Evolutionary conservation across 352 stramenopile species (phyloP).

Genomic region (Hyphochytrium catenoides): DNA sequence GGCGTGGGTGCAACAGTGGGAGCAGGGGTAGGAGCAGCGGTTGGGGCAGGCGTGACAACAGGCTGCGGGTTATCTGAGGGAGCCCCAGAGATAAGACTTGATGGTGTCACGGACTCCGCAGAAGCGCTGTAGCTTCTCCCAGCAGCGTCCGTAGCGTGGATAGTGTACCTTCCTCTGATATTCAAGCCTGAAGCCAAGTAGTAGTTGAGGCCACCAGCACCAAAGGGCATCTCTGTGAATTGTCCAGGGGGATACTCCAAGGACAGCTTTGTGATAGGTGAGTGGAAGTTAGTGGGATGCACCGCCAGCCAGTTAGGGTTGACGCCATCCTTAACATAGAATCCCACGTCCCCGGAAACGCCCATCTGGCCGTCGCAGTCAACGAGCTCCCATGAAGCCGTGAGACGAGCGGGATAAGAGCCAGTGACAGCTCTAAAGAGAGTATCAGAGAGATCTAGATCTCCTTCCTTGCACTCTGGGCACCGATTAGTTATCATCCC

Average conservation of each 20-base stretch:
- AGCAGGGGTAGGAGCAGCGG: background rate
- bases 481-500: slow-evolving; percentile 42
- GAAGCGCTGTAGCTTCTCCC: slow-evolving; percentile 8
- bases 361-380: too few relatives aligned
- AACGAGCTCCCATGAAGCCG: slow-evolving; percentile 23
- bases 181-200: too few relatives aligned
- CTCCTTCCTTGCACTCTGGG: slow-evolving; percentile 34
- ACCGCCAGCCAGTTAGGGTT: slow-evolving; percentile 30
- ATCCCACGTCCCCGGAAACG: slow-evolving; percentile 22
- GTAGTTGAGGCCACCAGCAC: too few relatives aligned
- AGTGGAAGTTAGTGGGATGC: slow-evolving; percentile 24
- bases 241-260: slow-evolving; percentile 19
- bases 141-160: too few relatives aligned
- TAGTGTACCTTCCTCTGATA: too few relatives aligned
- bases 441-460: slow-evolving; percentile 26
- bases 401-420: slow-evolving; percentile 11
- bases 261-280: slow-evolving; percentile 20
- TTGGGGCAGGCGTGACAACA: background rate
- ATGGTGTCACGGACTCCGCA: slow-evolving; percentile 7
- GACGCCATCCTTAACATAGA: slow-evolving; percentile 37
- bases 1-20: background rate
- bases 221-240: slow-evolving; percentile 13
- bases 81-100: slow-evolving; percentile 10
- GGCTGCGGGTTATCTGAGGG: background rate
- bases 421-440: slow-evolving; percentile 42